Evolutionary conservation across 805 yeast genomes (phyloP), one percentile per base, ranked within the genome.

Genomic region (Metschnikowia cerradonensis): DNA sequence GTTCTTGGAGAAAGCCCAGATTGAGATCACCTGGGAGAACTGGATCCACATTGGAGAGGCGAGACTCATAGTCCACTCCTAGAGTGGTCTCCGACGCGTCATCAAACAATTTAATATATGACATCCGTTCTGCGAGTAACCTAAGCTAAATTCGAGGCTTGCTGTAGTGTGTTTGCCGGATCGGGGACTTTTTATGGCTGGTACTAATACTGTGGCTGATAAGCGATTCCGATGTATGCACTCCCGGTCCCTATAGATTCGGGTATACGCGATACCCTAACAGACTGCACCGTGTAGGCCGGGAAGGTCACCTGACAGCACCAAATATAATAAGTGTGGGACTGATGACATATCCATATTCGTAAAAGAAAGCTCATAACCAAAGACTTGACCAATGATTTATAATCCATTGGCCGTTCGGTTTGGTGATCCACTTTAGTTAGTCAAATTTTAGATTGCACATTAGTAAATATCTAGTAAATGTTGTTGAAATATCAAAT

Each of bases 1-100:
- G 61, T 35, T 66, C 68, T 35, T 63, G 70, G 17, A 72, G 56
- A 49, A 48, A 53, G 13, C 45, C 43, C n/a, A 23, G 20, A 8
- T 22, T 38, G 15, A 32, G 34, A 14, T 41, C 50, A 4, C 39
- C 47, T 17, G 37, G 47, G n/a, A 44, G 49, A 4, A 52, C 31
- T 10, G 47, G 39, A n/a, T 30, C 26, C 19, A 45, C 23, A 8
- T 30, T 46, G 30, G 51, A 40, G n/a, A 49, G n/a, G 33, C 34
- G 40, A 17, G 51, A 36, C 31, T 54, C 59, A 32, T 47, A 47
- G 20, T 55, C 57, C 7, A 19, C 40, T 6, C 23, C 8, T n/a
- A 36, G 30, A 4, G 31, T 35, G 5, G 43, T 31, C 8, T 44
- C 45, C 19, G 50, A 44, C 11, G 51, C 51, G 26, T 35, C 44